A percentile compares a stretch with the other conserved stretches of the same genome.
Evolutionary conservation across 176 grass and related monocot genomes (phyloP).

Genomic region (Musa itinerans): DNA sequence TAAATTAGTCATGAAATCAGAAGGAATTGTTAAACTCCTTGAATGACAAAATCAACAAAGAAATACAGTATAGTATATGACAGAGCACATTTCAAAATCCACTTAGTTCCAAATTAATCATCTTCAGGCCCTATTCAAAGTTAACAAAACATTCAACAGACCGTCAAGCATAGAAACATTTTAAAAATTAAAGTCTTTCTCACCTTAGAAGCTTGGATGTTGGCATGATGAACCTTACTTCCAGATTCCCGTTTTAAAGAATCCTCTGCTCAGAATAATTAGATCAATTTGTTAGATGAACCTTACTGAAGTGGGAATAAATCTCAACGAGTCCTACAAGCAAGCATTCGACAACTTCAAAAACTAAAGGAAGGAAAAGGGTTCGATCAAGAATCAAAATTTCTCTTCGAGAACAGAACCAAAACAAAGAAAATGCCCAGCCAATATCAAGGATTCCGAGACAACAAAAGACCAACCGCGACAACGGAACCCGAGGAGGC

Average conservation of each 20-base stretch:
- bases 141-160: neutral
- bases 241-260: constrained; percentile 91
- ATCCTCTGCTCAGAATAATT: constrained; percentile 55
- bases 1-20: too few species aligned
- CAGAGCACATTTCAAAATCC: too few species aligned
- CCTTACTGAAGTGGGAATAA: too few species aligned
- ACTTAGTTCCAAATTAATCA: too few species aligned
- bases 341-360: too few species aligned
- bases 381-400: neutral
- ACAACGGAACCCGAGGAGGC: neutral
- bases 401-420: neutral
- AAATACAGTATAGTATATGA: too few species aligned
- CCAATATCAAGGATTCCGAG: neutral
- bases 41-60: too few species aligned
- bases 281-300: neutral
- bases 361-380: too few species aligned
- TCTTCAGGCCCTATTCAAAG: too few species aligned
- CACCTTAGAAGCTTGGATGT: constrained; percentile 95
- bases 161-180: neutral
- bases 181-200: neutral
- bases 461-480: neutral
- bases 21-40: too few species aligned
- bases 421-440: neutral
- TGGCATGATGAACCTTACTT: constrained; percentile 68
- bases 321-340: too few species aligned